A percentile compares a stretch with the other conserved stretches of the same genome.
These are phyloP conservation scores for Oryza meridionalis DNA, from an alignment of 176 grass and related monocot genomes.

Conservation along the genomic window DNA sequence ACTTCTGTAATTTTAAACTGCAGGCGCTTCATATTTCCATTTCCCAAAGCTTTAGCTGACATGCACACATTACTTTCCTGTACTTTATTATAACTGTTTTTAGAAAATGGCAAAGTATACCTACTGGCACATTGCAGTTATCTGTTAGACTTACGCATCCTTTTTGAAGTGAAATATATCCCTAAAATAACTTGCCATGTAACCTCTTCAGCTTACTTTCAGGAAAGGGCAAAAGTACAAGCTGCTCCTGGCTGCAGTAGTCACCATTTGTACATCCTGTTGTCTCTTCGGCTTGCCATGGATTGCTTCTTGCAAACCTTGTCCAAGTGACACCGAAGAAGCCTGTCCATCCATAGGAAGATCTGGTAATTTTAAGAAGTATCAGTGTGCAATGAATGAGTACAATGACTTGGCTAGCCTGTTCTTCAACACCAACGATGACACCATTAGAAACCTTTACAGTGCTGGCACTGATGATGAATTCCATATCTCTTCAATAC, in stretches of 20 bases:
- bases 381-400: constrained; percentile 68
- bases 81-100: neutral
- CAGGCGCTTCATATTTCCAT: neutral
- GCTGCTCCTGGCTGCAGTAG: constrained; percentile 72
- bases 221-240: constrained; percentile 80
- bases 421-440: constrained; percentile 93
- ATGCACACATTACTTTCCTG: constrained; percentile 1
- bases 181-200: constrained; percentile 13
- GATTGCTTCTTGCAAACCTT: constrained; percentile 81
- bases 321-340: constrained; percentile 64
- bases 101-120: neutral
- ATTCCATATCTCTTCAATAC: constrained; percentile 73
- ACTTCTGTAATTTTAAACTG: constrained; percentile 17
- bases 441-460: constrained; percentile 92
- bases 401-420: constrained; percentile 97
- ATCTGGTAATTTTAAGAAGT: constrained; percentile 97
- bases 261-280: constrained; percentile 77
- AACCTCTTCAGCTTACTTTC: constrained; percentile 45
- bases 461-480: constrained; percentile 75
- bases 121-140: constrained; percentile 1
- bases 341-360: constrained; percentile 90
- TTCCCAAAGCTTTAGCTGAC: constrained; percentile 7
- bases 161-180: constrained; percentile 27
- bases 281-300: constrained; percentile 89
- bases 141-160: neutral